Base-by-base conservation (phyloP, 768 basidiomycete genomes). In the Tricholomella constricta region DNA sequence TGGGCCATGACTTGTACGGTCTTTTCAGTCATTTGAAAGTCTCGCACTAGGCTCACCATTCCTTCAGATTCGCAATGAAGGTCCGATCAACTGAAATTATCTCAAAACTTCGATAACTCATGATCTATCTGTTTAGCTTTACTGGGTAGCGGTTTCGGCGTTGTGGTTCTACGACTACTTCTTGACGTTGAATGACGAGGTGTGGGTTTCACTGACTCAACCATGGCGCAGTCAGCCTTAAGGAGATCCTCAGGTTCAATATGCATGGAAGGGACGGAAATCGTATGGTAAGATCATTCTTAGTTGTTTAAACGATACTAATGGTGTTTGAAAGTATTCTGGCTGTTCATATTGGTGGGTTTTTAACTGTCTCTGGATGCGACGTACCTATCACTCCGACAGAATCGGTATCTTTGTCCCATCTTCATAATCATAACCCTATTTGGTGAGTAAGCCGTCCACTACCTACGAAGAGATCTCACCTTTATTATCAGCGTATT, bases 381-480 rank as follows among this genome's bases (percentile, higher is more conserved):
- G 7, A 32, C 17, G 20, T n/a, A n/a, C n/a, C n/a, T n/a, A n/a
- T n/a, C n/a, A n/a, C n/a, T n/a, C n/a, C n/a, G n/a, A n/a, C 25
- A 62, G 58, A 59, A 62, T 22, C 60, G 60, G 19, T 62, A 62
- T 29, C 51, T 62, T 29, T 47, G 37, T n/a, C 48, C 56, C 15
- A 22, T 34, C 6, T 51, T 62, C 32, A 59, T 62, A 11, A 29
- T 59, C 17, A 54, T 62, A 1, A 59, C 60, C 0, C 15, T 56
- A 5, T 29, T 56, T 26, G 45, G 60, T 62, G 34, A n/a, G 51
- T 46, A 11, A 31, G 29, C 6, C 11, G 11, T 11, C 6, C n/a
- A 38, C 14, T 10, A 4, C 37, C 2, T 7, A 10, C 17, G 17
- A 6, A 17, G 10, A 19, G 19, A 38, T 17, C 10, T 38, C 6